phyloP scores from a whole-genome alignment of 78 protist genomes.

The Isochrysis galbana region DNA sequence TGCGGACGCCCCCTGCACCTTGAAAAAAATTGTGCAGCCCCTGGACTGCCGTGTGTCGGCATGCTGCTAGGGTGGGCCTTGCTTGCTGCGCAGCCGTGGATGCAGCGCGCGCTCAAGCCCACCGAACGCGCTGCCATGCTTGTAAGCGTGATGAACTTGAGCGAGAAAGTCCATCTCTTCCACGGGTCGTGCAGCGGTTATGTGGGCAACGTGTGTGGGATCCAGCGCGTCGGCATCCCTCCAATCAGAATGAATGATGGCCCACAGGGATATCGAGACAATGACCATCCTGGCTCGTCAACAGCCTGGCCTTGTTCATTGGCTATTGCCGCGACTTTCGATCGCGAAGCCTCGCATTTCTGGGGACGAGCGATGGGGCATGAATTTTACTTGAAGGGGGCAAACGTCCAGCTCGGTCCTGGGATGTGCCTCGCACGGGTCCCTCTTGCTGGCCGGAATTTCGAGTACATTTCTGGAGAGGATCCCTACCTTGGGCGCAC shows the following conservation, averaged over 20 bases:
- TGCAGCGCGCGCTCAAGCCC: background rate
- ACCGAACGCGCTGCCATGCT: background rate
- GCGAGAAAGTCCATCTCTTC: background rate
- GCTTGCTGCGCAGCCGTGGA: too few relatives aligned
- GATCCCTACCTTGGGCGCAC: conserved; percentile 24
- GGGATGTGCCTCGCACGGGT: conserved; percentile 51
- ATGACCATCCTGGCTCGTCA: conserved; percentile 2
- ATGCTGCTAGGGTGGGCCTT: too few relatives aligned
- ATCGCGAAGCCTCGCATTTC: background rate
- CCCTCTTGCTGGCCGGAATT: conserved; percentile 50
- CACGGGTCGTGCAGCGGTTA: conserved; percentile 6
- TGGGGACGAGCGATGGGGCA: conserved; percentile 50
- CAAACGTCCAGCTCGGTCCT: conserved; percentile 55
- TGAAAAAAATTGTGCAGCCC: too few relatives aligned
- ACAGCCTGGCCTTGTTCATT: conserved; percentile 40
- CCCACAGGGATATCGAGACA: conserved; percentile 48
- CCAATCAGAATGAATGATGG: conserved; percentile 49
- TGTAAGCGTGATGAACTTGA: background rate
- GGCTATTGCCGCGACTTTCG: conserved; percentile 42
- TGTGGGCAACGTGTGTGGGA: conserved; percentile 37
- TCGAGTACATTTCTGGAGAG: conserved; percentile 42
- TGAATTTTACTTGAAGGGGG: conserved; percentile 7
- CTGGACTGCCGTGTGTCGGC: too few relatives aligned
- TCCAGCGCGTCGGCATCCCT: conserved; percentile 33
- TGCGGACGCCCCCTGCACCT: too few relatives aligned